These are phyloP conservation scores for Harrya chromipes DNA, from an alignment of 768 basidiomycete species.

Conservation along the genomic window DNA sequence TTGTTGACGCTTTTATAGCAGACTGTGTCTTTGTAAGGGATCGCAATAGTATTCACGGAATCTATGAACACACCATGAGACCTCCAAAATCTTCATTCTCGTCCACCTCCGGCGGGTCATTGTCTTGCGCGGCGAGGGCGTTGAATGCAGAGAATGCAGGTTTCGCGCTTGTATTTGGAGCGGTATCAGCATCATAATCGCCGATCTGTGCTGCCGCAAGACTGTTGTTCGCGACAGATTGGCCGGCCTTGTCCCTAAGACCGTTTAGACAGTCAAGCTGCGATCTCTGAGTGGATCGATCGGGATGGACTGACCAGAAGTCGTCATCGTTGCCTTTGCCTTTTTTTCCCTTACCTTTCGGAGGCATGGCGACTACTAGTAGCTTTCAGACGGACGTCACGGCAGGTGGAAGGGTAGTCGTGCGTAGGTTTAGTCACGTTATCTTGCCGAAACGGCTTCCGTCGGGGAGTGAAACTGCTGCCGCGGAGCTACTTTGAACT, in stretches of 20 bases:
- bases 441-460: conserved; percentile 15
- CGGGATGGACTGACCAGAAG: conserved; percentile 57
- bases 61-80: conserved; percentile 57
- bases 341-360: conserved; percentile 85
- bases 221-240: conserved; percentile 47
- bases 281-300: conserved; percentile 16
- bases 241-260: conserved; percentile 63
- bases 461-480: conserved; percentile 14
- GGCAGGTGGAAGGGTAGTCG: neutral
- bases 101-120: conserved; percentile 42
- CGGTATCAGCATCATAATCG: conserved; percentile 44
- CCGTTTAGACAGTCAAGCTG: conserved; percentile 11
- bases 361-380: conserved; percentile 38
- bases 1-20: conserved; percentile 52
- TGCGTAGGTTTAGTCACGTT: neutral
- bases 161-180: conserved; percentile 27
- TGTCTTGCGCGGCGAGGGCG: conserved; percentile 41
- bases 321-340: conserved; percentile 75
- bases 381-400: neutral
- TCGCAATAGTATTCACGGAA: neutral
- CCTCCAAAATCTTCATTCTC: conserved; percentile 71
- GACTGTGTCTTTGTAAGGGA: conserved; percentile 41
- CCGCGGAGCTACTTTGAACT: conserved; percentile 5
- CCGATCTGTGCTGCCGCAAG: conserved; percentile 26
- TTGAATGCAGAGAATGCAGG: conserved; percentile 52